These are phyloP conservation scores for Herpetomonas samuelpessoai DNA, from an alignment of 208 protist genomes.

Conservation along the genomic window DNA sequence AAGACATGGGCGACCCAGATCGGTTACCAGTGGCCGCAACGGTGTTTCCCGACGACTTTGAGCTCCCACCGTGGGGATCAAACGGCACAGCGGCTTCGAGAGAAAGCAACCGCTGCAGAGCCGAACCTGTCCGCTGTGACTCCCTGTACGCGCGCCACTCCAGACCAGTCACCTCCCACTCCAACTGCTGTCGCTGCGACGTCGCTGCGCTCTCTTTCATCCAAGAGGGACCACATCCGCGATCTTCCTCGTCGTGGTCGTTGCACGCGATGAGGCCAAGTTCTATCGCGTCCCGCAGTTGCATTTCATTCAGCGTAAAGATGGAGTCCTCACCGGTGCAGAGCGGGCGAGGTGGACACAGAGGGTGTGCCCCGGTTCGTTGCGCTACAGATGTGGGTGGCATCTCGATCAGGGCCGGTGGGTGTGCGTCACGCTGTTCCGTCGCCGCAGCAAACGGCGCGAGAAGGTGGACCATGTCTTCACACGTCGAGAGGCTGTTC, in stretches of 20 bases:
- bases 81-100: conserved; percentile 76
- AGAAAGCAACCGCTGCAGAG: conserved; percentile 64
- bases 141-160: conserved; percentile 75
- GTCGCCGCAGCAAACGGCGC: background rate
- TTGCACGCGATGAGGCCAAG: conserved; percentile 28
- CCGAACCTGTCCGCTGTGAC: conserved; percentile 56
- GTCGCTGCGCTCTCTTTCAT: conserved; percentile 5
- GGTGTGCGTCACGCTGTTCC: background rate
- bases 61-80: no score
- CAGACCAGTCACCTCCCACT: conserved; percentile 52
- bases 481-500: background rate
- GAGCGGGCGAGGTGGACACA: conserved; percentile 33
- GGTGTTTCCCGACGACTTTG: no score
- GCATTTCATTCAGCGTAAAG: conserved; percentile 46
- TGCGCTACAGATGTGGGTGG: background rate
- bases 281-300: conserved; percentile 30
- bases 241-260: background rate
- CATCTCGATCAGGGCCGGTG: background rate
- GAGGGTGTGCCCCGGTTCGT: conserved; percentile 19
- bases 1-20: no score
- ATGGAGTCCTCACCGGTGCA: conserved; percentile 61
- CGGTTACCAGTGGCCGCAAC: no score
- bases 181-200: conserved; percentile 25
- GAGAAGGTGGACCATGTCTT: background rate
- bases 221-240: conserved; percentile 4